phyloP scores from a whole-genome alignment of 2,329 filamentous ascomycete genomes.

The Fusarium brachygibbosum region DNA sequence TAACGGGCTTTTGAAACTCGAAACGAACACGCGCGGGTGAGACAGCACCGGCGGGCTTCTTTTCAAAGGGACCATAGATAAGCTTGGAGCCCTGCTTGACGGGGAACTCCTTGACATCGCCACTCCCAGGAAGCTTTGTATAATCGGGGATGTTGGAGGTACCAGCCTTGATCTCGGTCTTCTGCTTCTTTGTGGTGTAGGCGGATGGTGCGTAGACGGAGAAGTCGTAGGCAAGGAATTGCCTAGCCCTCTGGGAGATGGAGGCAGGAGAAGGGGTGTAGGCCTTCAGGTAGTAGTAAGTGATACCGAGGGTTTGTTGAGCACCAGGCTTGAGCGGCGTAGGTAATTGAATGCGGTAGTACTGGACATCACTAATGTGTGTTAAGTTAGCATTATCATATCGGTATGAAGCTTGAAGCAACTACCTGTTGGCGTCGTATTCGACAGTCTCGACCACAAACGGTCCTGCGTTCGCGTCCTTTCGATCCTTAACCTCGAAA shows the following conservation, averaged over 20 bases:
- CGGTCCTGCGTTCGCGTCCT: slow-evolving; percentile 74
- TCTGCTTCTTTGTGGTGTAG: slow-evolving; percentile 91
- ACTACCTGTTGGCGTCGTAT: slow-evolving; percentile 70
- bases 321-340: slow-evolving; percentile 79
- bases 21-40: slow-evolving; percentile 86
- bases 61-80: slow-evolving; percentile 90
- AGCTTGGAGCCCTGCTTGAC: slow-evolving; percentile 87
- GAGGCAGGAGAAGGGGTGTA: slow-evolving; percentile 83
- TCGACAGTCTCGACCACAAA: slow-evolving; percentile 80
- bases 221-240: slow-evolving; percentile 89
- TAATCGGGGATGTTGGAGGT: slow-evolving; percentile 87
- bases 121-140: slow-evolving; percentile 75
- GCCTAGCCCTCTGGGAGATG: slow-evolving; percentile 86
- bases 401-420: slow-evolving; percentile 24
- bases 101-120: slow-evolving; percentile 75
- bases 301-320: slow-evolving; percentile 89
- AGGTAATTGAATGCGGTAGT: slow-evolving; percentile 86
- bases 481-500: slow-evolving; percentile 93
- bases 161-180: slow-evolving; percentile 91
- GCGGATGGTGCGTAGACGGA: slow-evolving; percentile 86
- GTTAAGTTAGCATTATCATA: slow-evolving; percentile 29
- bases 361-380: slow-evolving; percentile 74
- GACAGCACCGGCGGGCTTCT: slow-evolving; percentile 81
- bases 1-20: slow-evolving; percentile 94
- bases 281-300: slow-evolving; percentile 84